A percentile compares a stretch with the other conserved stretches of the same genome.
Conservation (phyloP, 129 eudicot species). For the Lactuca sativa region DNA sequence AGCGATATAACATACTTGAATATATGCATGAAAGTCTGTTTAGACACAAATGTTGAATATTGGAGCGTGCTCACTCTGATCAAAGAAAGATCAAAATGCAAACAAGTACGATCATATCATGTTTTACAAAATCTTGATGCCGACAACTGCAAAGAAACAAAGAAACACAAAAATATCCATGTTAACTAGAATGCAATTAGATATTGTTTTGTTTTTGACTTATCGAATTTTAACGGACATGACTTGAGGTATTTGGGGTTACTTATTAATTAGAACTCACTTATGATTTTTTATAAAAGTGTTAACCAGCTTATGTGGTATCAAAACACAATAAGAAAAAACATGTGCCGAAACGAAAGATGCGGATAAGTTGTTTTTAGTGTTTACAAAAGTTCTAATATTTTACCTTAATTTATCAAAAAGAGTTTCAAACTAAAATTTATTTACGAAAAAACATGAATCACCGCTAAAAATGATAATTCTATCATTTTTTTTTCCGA, state of each 20-base stretch:
- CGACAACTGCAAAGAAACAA: not conserved
- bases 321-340: too few species aligned
- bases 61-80: not conserved
- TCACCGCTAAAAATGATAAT: too few species aligned
- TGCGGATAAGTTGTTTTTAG: too few species aligned
- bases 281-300: too few species aligned
- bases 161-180: conserved; percentile 8
- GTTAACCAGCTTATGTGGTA: too few species aligned
- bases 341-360: too few species aligned
- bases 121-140: not conserved
- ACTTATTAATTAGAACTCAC: not conserved
- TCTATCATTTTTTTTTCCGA: too few species aligned
- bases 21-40: not conserved
- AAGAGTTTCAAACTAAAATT: too few species aligned
- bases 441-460: too few species aligned
- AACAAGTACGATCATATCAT: conserved; percentile 6
- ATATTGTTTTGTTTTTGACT: not conserved
- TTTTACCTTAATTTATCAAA: too few species aligned
- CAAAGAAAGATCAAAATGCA: not conserved
- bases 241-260: too few species aligned
- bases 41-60: not conserved
- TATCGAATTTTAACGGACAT: not conserved
- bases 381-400: too few species aligned
- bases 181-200: not conserved
- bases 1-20: not conserved